A percentile compares a stretch with the other conserved stretches of the same genome.
Evolutionary conservation across 1,284 basidiomycete genomes (phyloP).

Genomic region (Sporisorium reilianum): DNA sequence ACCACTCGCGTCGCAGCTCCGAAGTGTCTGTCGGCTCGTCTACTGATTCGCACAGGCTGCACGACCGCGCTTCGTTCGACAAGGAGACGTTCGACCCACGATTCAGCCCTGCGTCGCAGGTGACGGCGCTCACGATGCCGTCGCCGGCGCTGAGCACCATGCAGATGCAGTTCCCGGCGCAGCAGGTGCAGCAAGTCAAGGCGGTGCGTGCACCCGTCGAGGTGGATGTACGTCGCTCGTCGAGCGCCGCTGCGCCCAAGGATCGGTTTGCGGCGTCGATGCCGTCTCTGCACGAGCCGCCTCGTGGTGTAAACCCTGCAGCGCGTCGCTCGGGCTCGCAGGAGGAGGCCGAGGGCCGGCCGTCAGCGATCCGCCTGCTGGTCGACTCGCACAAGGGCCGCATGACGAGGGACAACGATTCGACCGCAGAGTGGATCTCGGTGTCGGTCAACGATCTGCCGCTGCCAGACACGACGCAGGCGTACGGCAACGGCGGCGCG

Average conservation of each 20-base stretch:
- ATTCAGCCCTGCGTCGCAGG: conserved; percentile 37
- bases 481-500: conserved; percentile 41
- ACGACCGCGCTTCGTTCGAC: conserved; percentile 32
- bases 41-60: conserved; percentile 14
- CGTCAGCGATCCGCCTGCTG: conserved; percentile 28
- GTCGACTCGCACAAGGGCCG: conserved; percentile 43
- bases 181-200: neutral
- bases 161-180: conserved; percentile 11
- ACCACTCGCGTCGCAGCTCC: conserved; percentile 39
- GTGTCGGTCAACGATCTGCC: conserved; percentile 47
- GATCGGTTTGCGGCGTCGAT: conserved; percentile 42
- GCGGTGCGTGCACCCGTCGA: neutral
- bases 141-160: conserved; percentile 29
- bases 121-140: conserved; percentile 41
- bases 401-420: conserved; percentile 37
- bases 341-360: conserved; percentile 13
- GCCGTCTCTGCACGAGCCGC: conserved; percentile 17
- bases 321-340: conserved; percentile 7
- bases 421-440: conserved; percentile 48
- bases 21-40: conserved; percentile 35
- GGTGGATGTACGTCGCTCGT: conserved; percentile 5
- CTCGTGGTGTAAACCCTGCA: neutral
- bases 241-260: conserved; percentile 5
- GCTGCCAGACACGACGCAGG: conserved; percentile 7
- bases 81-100: conserved; percentile 17